phyloP scores from a whole-genome alignment of 768 basidiomycete genomes.

The Lactarius quietus region DNA sequence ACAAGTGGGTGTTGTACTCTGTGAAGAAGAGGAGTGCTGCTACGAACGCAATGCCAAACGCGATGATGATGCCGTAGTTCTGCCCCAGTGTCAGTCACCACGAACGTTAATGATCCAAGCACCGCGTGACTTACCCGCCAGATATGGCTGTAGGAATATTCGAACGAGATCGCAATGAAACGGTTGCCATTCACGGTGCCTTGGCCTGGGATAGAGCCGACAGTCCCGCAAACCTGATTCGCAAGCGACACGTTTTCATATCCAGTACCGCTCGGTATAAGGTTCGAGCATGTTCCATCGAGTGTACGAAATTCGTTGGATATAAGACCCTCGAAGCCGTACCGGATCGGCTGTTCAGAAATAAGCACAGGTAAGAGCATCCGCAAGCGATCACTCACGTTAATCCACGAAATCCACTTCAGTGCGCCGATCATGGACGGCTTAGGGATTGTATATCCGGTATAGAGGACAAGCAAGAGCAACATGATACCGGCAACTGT shows the following conservation, averaged over 20 bases:
- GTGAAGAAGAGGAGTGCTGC: slow-evolving; percentile 53
- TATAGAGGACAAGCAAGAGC: slow-evolving; percentile 54
- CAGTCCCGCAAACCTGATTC: slow-evolving; percentile 76
- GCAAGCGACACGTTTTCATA: slow-evolving; percentile 51
- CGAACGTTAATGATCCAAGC: background rate
- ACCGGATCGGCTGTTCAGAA: slow-evolving; percentile 54
- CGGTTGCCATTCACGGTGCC: slow-evolving; percentile 54
- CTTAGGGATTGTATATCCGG: slow-evolving; percentile 57
- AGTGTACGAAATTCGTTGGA: slow-evolving; percentile 79
- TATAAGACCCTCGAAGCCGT: slow-evolving; percentile 72
- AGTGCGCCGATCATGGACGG: slow-evolving; percentile 66
- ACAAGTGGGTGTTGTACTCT: slow-evolving; percentile 44
- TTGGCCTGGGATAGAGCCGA: slow-evolving; percentile 62
- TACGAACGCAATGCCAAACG: slow-evolving; percentile 60
- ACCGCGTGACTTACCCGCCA: slow-evolving; percentile 40
- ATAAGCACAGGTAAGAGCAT: slow-evolving; percentile 24
- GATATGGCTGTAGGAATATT: slow-evolving; percentile 44
- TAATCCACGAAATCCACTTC: slow-evolving; percentile 63
- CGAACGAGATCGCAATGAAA: slow-evolving; percentile 48
- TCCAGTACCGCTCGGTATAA: slow-evolving; percentile 60
- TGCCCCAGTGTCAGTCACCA: slow-evolving; percentile 27
- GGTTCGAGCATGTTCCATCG: slow-evolving; percentile 53
- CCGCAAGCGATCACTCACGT: slow-evolving; percentile 38
- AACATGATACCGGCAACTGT: slow-evolving; percentile 51
- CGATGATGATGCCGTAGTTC: slow-evolving; percentile 69